A percentile compares a stretch with the other conserved stretches of the same genome.
phyloP scores from a whole-genome alignment of 768 basidiomycete genomes.

The Naematelia encephala region DNA sequence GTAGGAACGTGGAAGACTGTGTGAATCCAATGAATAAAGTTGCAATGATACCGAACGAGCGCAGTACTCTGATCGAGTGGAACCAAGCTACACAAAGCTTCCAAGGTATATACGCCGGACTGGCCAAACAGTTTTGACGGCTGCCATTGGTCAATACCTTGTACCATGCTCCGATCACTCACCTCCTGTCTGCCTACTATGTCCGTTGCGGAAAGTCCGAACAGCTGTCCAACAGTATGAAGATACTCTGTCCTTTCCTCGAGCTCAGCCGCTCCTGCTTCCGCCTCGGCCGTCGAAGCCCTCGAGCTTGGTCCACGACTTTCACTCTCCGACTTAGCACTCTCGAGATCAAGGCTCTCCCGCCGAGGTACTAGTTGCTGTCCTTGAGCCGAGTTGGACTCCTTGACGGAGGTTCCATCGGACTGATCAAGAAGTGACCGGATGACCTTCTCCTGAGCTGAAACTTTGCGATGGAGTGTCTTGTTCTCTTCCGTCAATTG shows the following conservation, averaged over 20 bases:
- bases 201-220: constrained; percentile 7
- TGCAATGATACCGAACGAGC: constrained; percentile 18
- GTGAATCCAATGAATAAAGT: constrained; percentile 23
- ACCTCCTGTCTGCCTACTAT: constrained; percentile 5
- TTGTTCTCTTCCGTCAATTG: constrained; percentile 21
- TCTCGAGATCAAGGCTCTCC: background rate
- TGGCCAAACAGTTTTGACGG: constrained; percentile 6
- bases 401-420: background rate
- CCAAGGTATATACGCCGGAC: constrained; percentile 6
- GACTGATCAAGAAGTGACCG: constrained; percentile 2
- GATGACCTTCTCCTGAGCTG: constrained; percentile 18
- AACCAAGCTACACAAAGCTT: constrained; percentile 12
- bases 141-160: background rate
- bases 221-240: constrained; percentile 8
- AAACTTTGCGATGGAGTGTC: constrained; percentile 15
- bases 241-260: constrained; percentile 15
- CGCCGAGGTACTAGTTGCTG: background rate
- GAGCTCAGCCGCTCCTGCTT: background rate
- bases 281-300: background rate
- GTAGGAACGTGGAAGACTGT: constrained; percentile 23
- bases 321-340: background rate
- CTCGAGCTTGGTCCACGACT: background rate
- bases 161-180: constrained; percentile 1
- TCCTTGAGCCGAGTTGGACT: background rate
- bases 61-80: constrained; percentile 3